A percentile compares a stretch with the other conserved stretches of the same genome.
phyloP scores from a whole-genome alignment of 2,329 filamentous ascomycete genomes.

The Grosmannia serpens region DNA sequence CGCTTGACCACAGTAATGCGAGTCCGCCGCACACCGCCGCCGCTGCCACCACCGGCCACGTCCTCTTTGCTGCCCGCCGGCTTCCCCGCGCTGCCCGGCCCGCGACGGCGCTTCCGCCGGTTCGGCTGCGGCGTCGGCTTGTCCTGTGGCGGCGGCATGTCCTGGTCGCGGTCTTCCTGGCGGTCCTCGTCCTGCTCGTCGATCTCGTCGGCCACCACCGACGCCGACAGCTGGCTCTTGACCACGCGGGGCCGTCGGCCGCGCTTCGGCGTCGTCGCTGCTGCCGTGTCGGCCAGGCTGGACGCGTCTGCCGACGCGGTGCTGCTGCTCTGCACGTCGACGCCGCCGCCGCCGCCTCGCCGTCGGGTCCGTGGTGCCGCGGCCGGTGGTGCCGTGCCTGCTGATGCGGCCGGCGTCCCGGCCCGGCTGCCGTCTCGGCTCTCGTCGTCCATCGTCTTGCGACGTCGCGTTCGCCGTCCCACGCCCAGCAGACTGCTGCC shows the following conservation, averaged over 20 bases:
- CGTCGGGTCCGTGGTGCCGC: not conserved
- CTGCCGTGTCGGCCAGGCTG: not conserved
- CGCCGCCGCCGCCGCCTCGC: not conserved
- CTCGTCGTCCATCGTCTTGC: conserved; percentile 40
- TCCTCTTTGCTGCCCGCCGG: not conserved
- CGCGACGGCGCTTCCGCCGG: conserved; percentile 1
- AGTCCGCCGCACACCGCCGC: conserved; percentile 9
- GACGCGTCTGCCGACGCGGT: no score
- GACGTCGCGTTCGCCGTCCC: conserved; percentile 36
- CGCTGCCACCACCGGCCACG: not conserved
- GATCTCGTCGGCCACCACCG: conserved; percentile 7
- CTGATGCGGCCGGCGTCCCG: conserved; percentile 30
- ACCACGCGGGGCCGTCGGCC: conserved; percentile 9
- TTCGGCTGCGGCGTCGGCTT: not conserved
- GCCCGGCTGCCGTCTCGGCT: conserved; percentile 39
- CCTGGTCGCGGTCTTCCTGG: no score
- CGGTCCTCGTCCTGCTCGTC: not conserved
- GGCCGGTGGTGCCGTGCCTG: not conserved
- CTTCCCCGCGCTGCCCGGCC: not conserved
- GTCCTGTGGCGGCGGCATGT: not conserved
- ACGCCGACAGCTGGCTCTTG: conserved; percentile 12
- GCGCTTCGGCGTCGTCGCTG: conserved; percentile 4
- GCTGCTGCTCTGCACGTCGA: not conserved
- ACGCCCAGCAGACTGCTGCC: conserved; percentile 13
- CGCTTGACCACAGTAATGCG: conserved; percentile 11